Conservation (phyloP, 495 filamentous ascomycete species). For the Hypoxylon perforatum region DNA sequence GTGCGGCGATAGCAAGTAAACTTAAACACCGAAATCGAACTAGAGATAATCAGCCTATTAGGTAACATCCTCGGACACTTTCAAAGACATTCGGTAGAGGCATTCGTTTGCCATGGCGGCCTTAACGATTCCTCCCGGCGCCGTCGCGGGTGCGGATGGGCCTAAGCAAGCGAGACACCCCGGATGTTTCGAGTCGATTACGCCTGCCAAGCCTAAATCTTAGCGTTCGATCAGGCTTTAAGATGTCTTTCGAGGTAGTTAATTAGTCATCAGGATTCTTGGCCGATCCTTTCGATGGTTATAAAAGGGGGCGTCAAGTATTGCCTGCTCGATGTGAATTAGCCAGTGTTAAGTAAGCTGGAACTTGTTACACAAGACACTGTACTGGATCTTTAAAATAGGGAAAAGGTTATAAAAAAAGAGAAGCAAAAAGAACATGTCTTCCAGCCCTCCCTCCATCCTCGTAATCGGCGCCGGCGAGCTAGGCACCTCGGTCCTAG, state of each 20-base stretch:
- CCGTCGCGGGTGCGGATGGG: no score
- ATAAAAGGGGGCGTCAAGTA: conserved; percentile 1
- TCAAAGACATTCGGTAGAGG: conserved; percentile 2
- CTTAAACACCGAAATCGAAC: no score
- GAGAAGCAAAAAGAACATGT: neutral
- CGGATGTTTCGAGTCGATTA: neutral
- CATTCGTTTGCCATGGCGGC: neutral
- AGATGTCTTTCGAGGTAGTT: neutral
- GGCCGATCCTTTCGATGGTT: neutral
- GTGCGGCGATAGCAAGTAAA: no score
- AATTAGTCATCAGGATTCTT: conserved; percentile 12
- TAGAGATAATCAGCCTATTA: no score
- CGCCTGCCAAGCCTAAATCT: conserved; percentile 13
- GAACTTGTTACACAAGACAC: no score
- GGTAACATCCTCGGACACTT: no score
- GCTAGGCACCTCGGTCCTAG: conserved; percentile 66
- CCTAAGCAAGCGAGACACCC: no score
- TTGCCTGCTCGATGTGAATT: no score
- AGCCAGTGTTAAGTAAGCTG: no score
- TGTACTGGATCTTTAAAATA: no score
- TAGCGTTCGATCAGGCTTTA: conserved; percentile 16
- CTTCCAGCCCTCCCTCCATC: conserved; percentile 45
- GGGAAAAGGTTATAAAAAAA: no score
- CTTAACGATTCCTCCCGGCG: neutral
- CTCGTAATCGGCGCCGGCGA: conserved; percentile 72